Percentiles rank a stretch among this genome's conserved stretches.
Evolutionary conservation across 768 basidiomycete genomes (phyloP).

Genomic region (Amyloporia xantha): DNA sequence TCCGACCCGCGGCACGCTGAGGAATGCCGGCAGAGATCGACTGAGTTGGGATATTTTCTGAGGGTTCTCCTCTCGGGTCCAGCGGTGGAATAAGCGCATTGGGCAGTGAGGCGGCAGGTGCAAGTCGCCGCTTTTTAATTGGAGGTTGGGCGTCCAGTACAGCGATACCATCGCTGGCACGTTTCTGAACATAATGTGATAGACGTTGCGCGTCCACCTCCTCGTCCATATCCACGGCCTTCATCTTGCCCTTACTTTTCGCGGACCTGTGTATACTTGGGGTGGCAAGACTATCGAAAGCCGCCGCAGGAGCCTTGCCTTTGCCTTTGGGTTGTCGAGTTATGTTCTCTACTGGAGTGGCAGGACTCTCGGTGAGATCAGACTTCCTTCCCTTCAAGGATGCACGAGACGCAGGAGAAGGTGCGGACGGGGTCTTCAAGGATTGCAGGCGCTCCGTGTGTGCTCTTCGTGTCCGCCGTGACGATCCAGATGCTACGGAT

Average conservation of each 20-base stretch:
- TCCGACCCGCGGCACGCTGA: not conserved
- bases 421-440: constrained; percentile 23
- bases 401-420: not conserved
- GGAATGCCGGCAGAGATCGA: constrained; percentile 1
- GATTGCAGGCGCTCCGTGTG: constrained; percentile 47
- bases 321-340: constrained; percentile 23
- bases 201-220: not conserved
- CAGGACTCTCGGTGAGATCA: constrained; percentile 19
- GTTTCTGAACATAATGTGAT: not conserved
- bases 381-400: not conserved
- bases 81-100: no score
- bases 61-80: no score
- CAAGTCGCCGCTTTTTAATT: not conserved
- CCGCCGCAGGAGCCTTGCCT: constrained; percentile 20
- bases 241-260: constrained; percentile 11
- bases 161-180: not conserved
- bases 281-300: not conserved
- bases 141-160: not conserved
- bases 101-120: no score
- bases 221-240: not conserved
- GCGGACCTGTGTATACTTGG: not conserved
- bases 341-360: constrained; percentile 1
- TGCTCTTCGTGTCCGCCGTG: constrained; percentile 55
- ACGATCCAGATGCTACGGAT: constrained; percentile 36
- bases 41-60: no score